Percentiles rank a stretch among this genome's conserved stretches.
Evolutionary conservation across 441 rosid species (phyloP).

Genomic region (Corymbia citriodora): DNA sequence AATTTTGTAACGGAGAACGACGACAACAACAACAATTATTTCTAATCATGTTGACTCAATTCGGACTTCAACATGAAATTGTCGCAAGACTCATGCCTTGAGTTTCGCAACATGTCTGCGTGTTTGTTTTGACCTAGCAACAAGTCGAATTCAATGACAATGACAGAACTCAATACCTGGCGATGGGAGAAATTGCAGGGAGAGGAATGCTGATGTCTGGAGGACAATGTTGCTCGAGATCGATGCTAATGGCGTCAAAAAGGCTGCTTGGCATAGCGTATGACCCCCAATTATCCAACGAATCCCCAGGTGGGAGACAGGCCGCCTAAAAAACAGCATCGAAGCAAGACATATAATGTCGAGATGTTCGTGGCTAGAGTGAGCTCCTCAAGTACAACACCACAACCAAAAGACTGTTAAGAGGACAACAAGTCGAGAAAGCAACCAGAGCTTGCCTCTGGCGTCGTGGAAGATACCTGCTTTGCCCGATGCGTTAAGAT

Average conservation of each 20-base stretch:
- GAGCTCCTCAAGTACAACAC: neutral
- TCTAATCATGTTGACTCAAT: neutral
- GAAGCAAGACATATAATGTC: neutral
- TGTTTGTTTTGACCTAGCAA: accelerated
- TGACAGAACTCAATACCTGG: accelerated
- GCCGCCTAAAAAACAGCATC: neutral
- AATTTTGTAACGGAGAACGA: neutral
- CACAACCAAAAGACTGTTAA: neutral
- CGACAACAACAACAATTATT: neutral
- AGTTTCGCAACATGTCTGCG: accelerated
- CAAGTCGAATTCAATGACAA: neutral
- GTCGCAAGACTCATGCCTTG: neutral
- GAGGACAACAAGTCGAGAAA: neutral
- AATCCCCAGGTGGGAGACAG: neutral
- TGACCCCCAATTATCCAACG: neutral
- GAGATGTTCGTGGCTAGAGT: neutral
- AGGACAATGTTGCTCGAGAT: neutral
- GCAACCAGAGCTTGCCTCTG: too few species aligned
- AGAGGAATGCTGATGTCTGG: neutral
- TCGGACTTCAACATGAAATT: accelerated
- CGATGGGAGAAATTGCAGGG: neutral
- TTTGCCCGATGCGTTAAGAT: too few species aligned
- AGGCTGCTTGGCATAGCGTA: neutral
- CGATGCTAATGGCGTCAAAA: neutral
- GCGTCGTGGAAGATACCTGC: too few species aligned